phyloP scores from a whole-genome alignment of 306 rosid species.

The Oemleria cerasiformis region DNA sequence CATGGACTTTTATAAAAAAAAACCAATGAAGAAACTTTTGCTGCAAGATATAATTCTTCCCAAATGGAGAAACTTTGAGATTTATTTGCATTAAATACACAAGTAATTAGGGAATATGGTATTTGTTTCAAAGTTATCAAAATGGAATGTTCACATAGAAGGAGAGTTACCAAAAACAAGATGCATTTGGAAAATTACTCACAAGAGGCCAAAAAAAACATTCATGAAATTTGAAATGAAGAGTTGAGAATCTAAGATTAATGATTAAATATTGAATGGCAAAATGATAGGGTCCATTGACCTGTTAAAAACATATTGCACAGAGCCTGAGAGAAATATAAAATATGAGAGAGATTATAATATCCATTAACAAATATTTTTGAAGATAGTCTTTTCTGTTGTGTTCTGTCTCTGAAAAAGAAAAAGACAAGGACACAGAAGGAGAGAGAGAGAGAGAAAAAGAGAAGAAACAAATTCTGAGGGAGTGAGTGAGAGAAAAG shows the following conservation, averaged over 20 bases:
- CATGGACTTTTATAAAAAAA: neutral
- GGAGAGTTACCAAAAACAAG: neutral
- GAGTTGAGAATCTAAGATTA: neutral
- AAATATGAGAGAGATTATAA: slow-evolving; percentile 27
- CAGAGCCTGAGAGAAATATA: slow-evolving; percentile 11
- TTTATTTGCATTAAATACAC: slow-evolving; percentile 29
- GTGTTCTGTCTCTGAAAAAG: slow-evolving; percentile 36
- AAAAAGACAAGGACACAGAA: slow-evolving; percentile 32
- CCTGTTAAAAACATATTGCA: slow-evolving; percentile 20
- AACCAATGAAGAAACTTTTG: neutral
- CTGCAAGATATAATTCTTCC: slow-evolving; percentile 4
- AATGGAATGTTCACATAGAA: slow-evolving; percentile 4
- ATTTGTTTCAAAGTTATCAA: neutral
- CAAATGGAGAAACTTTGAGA: slow-evolving; percentile 5
- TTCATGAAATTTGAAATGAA: neutral
- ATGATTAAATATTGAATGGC: neutral
- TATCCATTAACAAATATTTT: slow-evolving; percentile 19
- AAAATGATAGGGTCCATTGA: slow-evolving; percentile 22
- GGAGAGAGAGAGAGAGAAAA: slow-evolving; percentile 29
- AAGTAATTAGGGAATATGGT: slow-evolving; percentile 26
- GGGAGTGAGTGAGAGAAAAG: slow-evolving; percentile 14
- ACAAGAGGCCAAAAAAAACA: neutral
- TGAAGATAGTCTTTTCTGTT: slow-evolving; percentile 33
- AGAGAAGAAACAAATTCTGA: slow-evolving; percentile 27
- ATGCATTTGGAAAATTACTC: neutral